Evolutionary conservation across 768 basidiomycete genomes (phyloP).

Genomic region (Suillus spraguei): DNA sequence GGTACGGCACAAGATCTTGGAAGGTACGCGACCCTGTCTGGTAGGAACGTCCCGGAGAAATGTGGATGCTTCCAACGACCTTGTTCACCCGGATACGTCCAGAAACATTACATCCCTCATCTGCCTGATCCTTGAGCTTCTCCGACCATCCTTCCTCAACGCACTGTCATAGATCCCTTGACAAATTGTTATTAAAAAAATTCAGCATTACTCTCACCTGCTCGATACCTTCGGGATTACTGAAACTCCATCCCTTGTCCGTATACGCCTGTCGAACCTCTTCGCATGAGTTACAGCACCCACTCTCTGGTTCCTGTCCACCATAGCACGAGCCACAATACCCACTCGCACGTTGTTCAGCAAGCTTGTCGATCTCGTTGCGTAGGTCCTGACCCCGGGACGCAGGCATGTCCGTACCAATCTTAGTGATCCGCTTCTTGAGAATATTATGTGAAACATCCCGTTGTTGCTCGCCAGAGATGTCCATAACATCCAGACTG

Average conservation of each 20-base stretch:
- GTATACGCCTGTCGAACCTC: constrained; percentile 90
- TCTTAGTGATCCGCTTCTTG: constrained; percentile 73
- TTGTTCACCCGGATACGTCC: constrained; percentile 96
- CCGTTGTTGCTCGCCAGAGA: constrained; percentile 92
- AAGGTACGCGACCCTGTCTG: constrained; percentile 78
- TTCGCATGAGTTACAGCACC: constrained; percentile 97
- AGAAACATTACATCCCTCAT: constrained; percentile 92
- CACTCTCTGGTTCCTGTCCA: constrained; percentile 68
- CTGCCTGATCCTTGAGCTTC: constrained; percentile 87
- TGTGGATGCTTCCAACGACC: constrained; percentile 93
- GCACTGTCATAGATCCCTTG: constrained; percentile 57
- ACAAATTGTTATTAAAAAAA: not conserved
- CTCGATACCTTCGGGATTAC: constrained; percentile 86
- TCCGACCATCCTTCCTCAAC: constrained; percentile 94
- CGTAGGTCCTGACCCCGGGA: constrained; percentile 63
- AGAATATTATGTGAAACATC: constrained; percentile 88
- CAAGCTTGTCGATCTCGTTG: constrained; percentile 86
- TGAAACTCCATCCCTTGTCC: constrained; percentile 94
- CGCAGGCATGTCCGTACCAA: constrained; percentile 61
- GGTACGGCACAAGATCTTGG: constrained; percentile 92
- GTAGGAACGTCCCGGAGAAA: constrained; percentile 96
- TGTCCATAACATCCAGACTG: constrained; percentile 97
- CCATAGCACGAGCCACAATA: constrained; percentile 99
- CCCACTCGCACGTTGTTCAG: constrained; percentile 53
- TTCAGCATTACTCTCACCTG: constrained; percentile 61